Evolutionary conservation across 139 green algal species (phyloP).

Genomic region (Spirogloea muscicola): DNA sequence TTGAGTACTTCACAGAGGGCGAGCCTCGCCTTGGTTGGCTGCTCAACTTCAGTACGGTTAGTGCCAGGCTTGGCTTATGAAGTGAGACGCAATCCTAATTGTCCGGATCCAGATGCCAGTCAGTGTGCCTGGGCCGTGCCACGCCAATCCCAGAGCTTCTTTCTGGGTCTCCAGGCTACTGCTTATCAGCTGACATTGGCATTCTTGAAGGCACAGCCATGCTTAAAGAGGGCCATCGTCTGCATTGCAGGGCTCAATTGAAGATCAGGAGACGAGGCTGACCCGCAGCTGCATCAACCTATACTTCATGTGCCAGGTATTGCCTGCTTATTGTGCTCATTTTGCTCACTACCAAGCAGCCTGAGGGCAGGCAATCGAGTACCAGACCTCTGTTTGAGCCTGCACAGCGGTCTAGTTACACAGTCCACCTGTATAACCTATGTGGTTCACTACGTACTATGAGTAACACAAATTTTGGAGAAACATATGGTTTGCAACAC

Average conservation of each 20-base stretch:
- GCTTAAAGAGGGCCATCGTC: background rate
- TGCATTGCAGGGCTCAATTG: constrained; percentile 63
- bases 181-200: background rate
- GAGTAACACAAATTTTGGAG: too few species aligned
- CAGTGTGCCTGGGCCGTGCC: background rate
- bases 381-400: too few species aligned
- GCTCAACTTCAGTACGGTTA: constrained; percentile 80
- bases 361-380: background rate
- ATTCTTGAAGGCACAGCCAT: background rate
- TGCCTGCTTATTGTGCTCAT: background rate
- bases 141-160: background rate
- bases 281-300: constrained; percentile 72
- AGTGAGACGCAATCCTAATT: background rate
- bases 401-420: background rate
- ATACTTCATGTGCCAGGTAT: constrained; percentile 94
- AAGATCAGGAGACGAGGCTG: constrained; percentile 76
- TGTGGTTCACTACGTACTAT: background rate
- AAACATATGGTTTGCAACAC: too few species aligned
- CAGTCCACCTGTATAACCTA: background rate
- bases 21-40: constrained; percentile 83
- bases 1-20: constrained; percentile 65
- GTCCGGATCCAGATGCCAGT: background rate
- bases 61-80: constrained; percentile 4
- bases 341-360: background rate
- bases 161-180: background rate